These are phyloP conservation scores for Choricystis sp. DNA, from an alignment of 139 green algal species.

Conservation along the genomic window DNA sequence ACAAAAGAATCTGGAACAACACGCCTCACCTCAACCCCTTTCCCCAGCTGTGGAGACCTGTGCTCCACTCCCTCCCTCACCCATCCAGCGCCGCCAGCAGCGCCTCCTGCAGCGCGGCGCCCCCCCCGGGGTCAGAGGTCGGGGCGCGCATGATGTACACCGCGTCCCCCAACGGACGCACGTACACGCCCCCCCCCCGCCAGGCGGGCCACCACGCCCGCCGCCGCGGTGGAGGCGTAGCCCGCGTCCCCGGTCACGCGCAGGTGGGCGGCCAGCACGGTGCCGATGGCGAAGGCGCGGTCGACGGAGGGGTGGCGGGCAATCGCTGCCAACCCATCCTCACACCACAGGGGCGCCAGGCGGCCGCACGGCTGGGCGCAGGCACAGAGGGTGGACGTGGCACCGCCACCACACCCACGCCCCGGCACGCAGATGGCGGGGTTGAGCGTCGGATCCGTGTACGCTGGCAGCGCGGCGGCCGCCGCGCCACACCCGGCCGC, in stretches of 20 bases:
- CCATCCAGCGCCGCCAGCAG: too few relatives aligned
- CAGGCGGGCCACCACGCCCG: constrained; percentile 26
- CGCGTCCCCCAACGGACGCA: constrained; percentile 74
- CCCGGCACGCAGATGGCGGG: constrained; percentile 41
- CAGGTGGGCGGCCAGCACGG: constrained; percentile 74
- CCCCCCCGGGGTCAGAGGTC: constrained; percentile 30
- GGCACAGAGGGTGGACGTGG: constrained; percentile 3
- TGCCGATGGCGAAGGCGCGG: constrained; percentile 50
- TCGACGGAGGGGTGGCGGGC: constrained; percentile 37
- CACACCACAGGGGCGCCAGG: constrained; percentile 56
- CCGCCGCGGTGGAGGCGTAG: constrained; percentile 30
- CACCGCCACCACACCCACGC: neutral
- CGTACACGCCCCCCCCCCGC: constrained; percentile 41
- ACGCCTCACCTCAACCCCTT: too few relatives aligned
- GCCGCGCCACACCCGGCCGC: constrained; percentile 67
- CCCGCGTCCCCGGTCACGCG: constrained; percentile 10
- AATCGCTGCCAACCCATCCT: constrained; percentile 22
- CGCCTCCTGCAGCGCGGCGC: constrained; percentile 36
- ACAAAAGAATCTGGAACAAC: too few relatives aligned
- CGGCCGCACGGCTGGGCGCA: constrained; percentile 21
- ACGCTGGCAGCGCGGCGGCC: constrained; percentile 44
- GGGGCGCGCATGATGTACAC: constrained; percentile 85
- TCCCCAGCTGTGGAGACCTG: too few relatives aligned
- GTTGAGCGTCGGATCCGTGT: constrained; percentile 45
- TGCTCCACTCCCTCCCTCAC: too few relatives aligned